phyloP scores from a whole-genome alignment of 345 rosid species.

The Eucalyptus curtisii region DNA sequence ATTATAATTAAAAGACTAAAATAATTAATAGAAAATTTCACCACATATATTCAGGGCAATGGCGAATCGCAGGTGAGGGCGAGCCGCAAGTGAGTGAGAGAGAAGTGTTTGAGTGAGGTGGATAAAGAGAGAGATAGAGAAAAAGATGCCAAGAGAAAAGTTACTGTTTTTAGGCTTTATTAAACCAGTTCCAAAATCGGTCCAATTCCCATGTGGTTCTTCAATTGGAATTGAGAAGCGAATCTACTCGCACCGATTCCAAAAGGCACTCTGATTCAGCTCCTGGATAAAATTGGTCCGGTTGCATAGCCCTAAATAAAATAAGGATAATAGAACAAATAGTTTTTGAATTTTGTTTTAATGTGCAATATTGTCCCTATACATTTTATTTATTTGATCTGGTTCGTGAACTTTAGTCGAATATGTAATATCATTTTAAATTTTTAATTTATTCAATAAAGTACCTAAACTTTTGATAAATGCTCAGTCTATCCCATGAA shows the following conservation, averaged over 20 bases:
- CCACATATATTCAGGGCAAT: not conserved
- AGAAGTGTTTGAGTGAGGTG: not conserved
- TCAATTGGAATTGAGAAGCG: not conserved
- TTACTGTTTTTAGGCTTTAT: not conserved
- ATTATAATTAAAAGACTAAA: too few relatives aligned
- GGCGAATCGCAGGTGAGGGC: not conserved
- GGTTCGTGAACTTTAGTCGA: too few relatives aligned
- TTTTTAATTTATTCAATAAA: too few relatives aligned
- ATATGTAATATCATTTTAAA: not conserved
- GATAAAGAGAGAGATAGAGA: not conserved
- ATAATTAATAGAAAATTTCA: not conserved
- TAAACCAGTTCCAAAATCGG: fast-evolving
- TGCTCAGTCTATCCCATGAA: not conserved
- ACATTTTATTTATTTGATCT: too few relatives aligned
- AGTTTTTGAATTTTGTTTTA: too few relatives aligned
- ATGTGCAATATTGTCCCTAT: too few relatives aligned
- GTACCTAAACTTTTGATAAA: too few relatives aligned
- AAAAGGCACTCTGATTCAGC: fast-evolving
- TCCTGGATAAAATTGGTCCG: fast-evolving
- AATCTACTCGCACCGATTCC: not conserved
- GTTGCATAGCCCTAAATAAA: not conserved
- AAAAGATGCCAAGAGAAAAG: not conserved
- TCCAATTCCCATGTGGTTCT: fast-evolving
- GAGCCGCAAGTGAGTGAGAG: not conserved
- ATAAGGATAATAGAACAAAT: not conserved